A percentile compares a stretch with the other conserved stretches of the same genome.
phyloP scores from a whole-genome alignment of 331 rosid genomes.

The Rosa hybrid region DNA sequence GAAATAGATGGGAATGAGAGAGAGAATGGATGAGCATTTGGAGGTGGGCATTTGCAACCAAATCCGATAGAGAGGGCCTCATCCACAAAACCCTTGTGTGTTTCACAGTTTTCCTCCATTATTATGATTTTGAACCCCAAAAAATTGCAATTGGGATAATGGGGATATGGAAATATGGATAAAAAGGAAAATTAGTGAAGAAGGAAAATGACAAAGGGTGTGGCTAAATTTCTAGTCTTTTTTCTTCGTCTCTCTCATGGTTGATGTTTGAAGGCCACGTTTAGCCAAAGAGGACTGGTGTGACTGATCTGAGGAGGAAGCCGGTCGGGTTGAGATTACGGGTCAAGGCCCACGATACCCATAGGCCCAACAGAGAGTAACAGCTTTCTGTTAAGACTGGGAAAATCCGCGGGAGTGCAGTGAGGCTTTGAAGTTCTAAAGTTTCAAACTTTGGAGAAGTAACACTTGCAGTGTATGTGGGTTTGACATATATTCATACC shows the following conservation, averaged over 20 bases:
- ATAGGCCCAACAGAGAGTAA: background rate
- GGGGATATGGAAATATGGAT: background rate
- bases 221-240: background rate
- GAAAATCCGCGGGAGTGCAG: background rate
- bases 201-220: background rate
- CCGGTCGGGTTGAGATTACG: background rate
- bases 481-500: background rate
- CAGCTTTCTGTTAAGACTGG: background rate
- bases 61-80: slow-evolving; percentile 60
- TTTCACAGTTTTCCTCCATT: slow-evolving; percentile 49
- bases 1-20: slow-evolving; percentile 14
- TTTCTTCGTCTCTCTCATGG: background rate
- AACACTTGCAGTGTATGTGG: background rate
- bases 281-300: background rate
- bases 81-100: slow-evolving; percentile 76
- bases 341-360: background rate
- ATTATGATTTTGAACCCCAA: slow-evolving; percentile 46
- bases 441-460: background rate
- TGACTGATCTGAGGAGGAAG: background rate
- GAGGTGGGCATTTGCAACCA: slow-evolving; percentile 70
- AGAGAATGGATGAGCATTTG: slow-evolving; percentile 68
- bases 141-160: slow-evolving; percentile 29
- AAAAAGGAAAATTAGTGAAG: background rate
- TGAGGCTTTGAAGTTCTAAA: background rate
- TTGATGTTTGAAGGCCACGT: slow-evolving; percentile 4